Evolutionary conservation across 768 basidiomycete species (phyloP).

Genomic region (Pleurotus ostreatus): DNA sequence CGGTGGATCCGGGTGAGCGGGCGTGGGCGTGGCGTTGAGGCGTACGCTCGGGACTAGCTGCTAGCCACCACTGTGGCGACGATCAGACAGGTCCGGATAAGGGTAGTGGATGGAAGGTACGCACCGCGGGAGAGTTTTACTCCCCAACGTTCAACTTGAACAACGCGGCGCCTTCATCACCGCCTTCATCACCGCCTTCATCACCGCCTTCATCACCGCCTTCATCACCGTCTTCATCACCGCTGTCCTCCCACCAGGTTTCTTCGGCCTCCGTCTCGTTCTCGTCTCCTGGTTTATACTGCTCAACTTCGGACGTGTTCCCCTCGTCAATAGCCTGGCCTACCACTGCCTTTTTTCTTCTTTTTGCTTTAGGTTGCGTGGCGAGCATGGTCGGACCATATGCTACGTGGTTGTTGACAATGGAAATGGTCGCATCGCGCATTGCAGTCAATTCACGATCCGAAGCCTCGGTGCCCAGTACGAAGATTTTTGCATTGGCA

Average conservation of each 20-base stretch:
- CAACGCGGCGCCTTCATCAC: no score
- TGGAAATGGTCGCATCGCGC: background rate
- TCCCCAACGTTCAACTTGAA: no score
- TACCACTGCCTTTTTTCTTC: constrained; percentile 4
- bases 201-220: constrained; percentile 9
- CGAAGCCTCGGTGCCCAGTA: background rate
- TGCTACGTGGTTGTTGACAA: background rate
- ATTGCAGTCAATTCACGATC: background rate
- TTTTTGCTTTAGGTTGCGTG: background rate
- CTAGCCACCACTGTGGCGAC: no score
- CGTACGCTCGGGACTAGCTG: background rate
- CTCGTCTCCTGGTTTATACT: constrained; percentile 6
- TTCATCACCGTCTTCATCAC: constrained; percentile 12
- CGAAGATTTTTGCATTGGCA: background rate
- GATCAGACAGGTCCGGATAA: no score
- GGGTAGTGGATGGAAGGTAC: no score
- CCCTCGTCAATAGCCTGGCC: constrained; percentile 4
- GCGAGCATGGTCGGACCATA: background rate
- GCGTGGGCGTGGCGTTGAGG: constrained; percentile 9
- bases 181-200: background rate
- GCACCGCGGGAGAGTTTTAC: no score
- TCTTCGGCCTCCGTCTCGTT: constrained; percentile 15
- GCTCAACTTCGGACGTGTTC: no score
- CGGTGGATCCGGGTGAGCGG: constrained; percentile 17
- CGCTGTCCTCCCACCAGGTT: constrained; percentile 6